A percentile compares a stretch with the other conserved stretches of the same genome.
Evolutionary conservation across 345 rosid genomes (phyloP).

Genomic region (Orychophragmus violaceus): DNA sequence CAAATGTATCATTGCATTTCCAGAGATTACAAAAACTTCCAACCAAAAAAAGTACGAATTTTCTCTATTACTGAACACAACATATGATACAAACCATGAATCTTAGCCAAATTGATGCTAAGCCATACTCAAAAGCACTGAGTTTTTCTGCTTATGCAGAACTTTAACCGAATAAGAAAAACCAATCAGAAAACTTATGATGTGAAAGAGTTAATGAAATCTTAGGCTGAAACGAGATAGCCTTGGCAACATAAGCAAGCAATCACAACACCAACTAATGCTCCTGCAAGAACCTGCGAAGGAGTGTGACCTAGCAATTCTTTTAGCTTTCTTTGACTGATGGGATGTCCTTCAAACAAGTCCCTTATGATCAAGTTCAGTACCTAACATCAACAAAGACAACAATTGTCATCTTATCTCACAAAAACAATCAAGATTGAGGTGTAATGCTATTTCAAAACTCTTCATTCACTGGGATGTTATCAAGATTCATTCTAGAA

Average conservation of each 20-base stretch:
- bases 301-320: conserved; percentile 93
- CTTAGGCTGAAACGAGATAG: conserved; percentile 46
- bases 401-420: neutral
- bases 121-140: neutral
- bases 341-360: conserved; percentile 88
- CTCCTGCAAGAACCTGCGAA: conserved; percentile 86
- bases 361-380: conserved; percentile 85
- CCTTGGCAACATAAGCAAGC: conserved; percentile 72
- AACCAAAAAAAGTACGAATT: neutral
- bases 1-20: neutral
- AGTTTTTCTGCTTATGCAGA: neutral
- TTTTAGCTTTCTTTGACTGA: conserved; percentile 86
- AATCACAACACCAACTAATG: conserved; percentile 63
- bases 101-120: neutral
- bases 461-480: neutral
- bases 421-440: neutral
- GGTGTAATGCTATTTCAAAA: neutral
- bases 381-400: conserved; percentile 41
- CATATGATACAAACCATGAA: neutral
- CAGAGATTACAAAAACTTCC: neutral
- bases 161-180: neutral
- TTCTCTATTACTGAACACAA: neutral
- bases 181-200: neutral
- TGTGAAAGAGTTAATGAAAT: neutral
- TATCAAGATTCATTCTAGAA: neutral